Percentiles rank a stretch among this genome's conserved stretches.
These are phyloP conservation scores for Tuber calosporum DNA, from an alignment of 495 filamentous ascomycete species.

Conservation along the genomic window DNA sequence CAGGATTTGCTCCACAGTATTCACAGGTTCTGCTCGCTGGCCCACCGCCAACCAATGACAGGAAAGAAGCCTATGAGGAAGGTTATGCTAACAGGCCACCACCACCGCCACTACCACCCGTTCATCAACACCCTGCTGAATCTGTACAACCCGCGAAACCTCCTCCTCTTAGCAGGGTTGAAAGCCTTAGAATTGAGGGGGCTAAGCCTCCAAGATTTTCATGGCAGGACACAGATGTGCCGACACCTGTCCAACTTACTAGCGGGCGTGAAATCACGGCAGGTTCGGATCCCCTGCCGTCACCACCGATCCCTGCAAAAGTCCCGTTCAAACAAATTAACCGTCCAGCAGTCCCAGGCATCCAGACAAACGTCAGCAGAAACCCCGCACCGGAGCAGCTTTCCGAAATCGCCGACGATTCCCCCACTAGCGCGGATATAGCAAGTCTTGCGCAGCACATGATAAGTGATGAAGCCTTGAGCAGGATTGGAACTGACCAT, in stretches of 20 bases:
- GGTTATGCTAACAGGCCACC: constrained; percentile 31
- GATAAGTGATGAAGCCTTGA: constrained; percentile 59
- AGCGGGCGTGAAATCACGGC: constrained; percentile 27
- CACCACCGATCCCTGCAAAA: constrained; percentile 34
- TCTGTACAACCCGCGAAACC: neutral
- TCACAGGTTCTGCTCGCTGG: constrained; percentile 35
- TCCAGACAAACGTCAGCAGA: constrained; percentile 50
- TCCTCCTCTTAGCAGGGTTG: neutral
- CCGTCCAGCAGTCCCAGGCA: constrained; percentile 43
- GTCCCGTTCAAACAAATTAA: constrained; percentile 39
- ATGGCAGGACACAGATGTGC: constrained; percentile 29
- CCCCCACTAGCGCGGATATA: constrained; percentile 46
- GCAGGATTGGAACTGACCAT: constrained; percentile 43
- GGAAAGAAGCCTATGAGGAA: constrained; percentile 33
- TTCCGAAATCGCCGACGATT: constrained; percentile 44
- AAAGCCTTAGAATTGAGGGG: neutral
- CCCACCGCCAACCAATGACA: constrained; percentile 33
- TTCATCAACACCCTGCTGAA: constrained; percentile 13
- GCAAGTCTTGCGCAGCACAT: constrained; percentile 59
- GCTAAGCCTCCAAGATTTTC: constrained; percentile 30
- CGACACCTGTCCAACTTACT: constrained; percentile 30
- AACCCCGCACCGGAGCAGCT: constrained; percentile 55
- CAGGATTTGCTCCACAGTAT: constrained; percentile 38
- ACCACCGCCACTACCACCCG: constrained; percentile 6
- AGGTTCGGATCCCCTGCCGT: constrained; percentile 17